Percentiles rank a stretch among this genome's conserved stretches.
These are phyloP conservation scores for Laetiporus sulphureus DNA, from an alignment of 1,284 basidiomycete species.

Conservation along the genomic window DNA sequence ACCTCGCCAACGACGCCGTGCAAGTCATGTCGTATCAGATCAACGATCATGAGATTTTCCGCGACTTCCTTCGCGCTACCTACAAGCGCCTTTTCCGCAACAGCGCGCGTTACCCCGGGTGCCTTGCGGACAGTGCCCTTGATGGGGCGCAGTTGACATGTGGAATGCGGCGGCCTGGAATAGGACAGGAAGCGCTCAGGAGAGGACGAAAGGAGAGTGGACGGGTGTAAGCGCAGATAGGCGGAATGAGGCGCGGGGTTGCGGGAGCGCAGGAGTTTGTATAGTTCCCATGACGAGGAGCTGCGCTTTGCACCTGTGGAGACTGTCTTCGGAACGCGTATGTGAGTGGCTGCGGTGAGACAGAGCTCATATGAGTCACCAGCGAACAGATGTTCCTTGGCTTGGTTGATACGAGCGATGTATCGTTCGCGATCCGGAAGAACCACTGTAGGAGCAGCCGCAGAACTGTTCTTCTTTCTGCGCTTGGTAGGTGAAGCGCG, in stretches of 20 bases:
- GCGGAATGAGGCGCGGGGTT: conserved; percentile 94
- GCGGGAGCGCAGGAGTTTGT: conserved; percentile 60
- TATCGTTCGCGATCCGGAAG: conserved; percentile 59
- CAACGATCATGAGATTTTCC: conserved; percentile 98
- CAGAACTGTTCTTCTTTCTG: conserved; percentile 4
- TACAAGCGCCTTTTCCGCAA: conserved; percentile 59
- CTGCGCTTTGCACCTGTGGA: conserved; percentile 21
- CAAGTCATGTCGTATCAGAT: conserved; percentile 91
- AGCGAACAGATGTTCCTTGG: conserved; percentile 71
- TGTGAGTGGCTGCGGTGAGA: conserved; percentile 73
- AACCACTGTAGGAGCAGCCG: conserved; percentile 28
- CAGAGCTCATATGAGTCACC: conserved; percentile 98
- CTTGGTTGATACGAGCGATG: conserved; percentile 64
- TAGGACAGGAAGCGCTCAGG: conserved; percentile 95
- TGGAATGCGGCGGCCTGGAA: conserved; percentile 50
- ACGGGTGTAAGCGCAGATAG: conserved; percentile 68
- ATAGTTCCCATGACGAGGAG: conserved; percentile 61
- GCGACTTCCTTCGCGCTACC: conserved; percentile 90
- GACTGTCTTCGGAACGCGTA: conserved; percentile 34
- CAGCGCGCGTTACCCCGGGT: conserved; percentile 51
- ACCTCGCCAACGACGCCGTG: conserved; percentile 69
- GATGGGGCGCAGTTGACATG: conserved; percentile 89
- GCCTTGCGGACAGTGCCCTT: conserved; percentile 84
- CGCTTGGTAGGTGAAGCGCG: conserved; percentile 4
- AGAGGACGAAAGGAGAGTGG: conserved; percentile 71